These are phyloP conservation scores for Priceomyces castillae DNA, from an alignment of 805 yeast genomes.

Conservation along the genomic window DNA sequence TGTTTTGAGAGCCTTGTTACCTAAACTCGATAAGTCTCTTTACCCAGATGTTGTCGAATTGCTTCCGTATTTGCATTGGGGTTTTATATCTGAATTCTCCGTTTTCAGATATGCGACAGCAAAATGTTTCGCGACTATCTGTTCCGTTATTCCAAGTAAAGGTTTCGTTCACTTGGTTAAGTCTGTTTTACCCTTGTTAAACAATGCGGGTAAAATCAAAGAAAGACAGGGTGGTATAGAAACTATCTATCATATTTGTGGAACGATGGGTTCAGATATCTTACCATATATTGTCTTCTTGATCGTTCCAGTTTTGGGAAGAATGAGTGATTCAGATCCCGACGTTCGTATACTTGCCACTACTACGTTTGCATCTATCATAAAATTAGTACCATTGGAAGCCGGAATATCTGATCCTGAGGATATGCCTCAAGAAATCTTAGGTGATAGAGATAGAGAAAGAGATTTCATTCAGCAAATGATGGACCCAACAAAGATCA, in stretches of 20 bases:
- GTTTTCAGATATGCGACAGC: constrained; percentile 90
- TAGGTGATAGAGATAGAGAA: constrained; percentile 89
- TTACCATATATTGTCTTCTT: constrained; percentile 93
- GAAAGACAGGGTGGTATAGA: constrained; percentile 95
- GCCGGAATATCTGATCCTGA: constrained; percentile 96
- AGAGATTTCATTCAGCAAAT: constrained; percentile 93
- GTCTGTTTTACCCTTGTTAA: constrained; percentile 72
- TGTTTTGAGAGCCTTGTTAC: constrained; percentile 68
- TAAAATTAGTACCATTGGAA: constrained; percentile 92
- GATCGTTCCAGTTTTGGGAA: constrained; percentile 92
- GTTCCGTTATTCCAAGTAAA: constrained; percentile 62
- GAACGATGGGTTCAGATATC: constrained; percentile 82
- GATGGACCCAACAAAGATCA: constrained; percentile 94
- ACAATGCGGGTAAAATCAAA: constrained; percentile 64
- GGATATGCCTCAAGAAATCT: constrained; percentile 78
- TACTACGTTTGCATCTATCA: constrained; percentile 93
- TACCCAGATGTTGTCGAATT: constrained; percentile 47
- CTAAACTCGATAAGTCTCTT: constrained; percentile 51
- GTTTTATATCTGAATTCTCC: constrained; percentile 65
- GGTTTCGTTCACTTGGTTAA: constrained; percentile 82
- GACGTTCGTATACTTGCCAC: constrained; percentile 91
- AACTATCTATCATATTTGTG: constrained; percentile 79
- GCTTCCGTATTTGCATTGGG: constrained; percentile 46
- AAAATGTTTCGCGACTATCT: constrained; percentile 78
- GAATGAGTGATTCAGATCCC: constrained; percentile 93